Evolutionary conservation across 1,139 yeast species (phyloP).

Genomic region (Lodderomyces jiufengensis): DNA sequence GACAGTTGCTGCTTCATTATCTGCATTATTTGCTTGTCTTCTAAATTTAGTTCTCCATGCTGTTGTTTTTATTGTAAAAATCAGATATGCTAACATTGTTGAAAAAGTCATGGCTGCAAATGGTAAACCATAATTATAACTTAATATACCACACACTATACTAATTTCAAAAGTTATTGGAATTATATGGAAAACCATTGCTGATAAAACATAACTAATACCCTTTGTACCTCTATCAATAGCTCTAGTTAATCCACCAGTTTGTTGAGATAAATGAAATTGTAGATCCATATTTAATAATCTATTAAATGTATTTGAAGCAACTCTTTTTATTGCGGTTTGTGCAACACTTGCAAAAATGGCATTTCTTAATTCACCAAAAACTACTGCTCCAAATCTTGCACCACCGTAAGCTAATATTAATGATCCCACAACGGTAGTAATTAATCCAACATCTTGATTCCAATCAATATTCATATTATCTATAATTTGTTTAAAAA

Average conservation of each 20-base stretch:
- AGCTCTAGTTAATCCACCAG: conserved; percentile 95
- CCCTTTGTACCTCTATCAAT: conserved; percentile 98
- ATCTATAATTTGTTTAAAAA: conserved; percentile 84
- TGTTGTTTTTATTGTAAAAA: conserved; percentile 87
- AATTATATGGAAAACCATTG: conserved; percentile 94
- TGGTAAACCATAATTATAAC: conserved; percentile 84
- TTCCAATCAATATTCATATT: conserved; percentile 91
- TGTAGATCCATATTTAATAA: conserved; percentile 80
- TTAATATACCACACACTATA: conserved; percentile 88
- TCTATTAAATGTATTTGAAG: conserved; percentile 82
- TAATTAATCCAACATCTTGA: conserved; percentile 54
- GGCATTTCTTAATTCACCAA: conserved; percentile 93
- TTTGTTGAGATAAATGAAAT: conserved; percentile 86
- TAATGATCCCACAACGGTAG: conserved; percentile 66
- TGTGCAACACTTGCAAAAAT: conserved; percentile 95
- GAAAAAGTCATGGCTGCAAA: conserved; percentile 86
- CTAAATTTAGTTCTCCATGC: conserved; percentile 96
- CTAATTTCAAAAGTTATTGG: conserved; percentile 91
- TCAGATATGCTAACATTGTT: conserved; percentile 84
- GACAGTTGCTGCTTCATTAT: conserved; percentile 88
- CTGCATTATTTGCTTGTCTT: conserved; percentile 89
- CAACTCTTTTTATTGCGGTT: conserved; percentile 87
- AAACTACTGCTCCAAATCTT: conserved; percentile 87
- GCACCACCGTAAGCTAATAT: conserved; percentile 91
- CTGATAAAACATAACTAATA: conserved; percentile 84